Evolutionary conservation across 2,329 filamentous ascomycete species (phyloP), one percentile per base, ranked within the genome.

Genomic region (Diaporthe velutina): DNA sequence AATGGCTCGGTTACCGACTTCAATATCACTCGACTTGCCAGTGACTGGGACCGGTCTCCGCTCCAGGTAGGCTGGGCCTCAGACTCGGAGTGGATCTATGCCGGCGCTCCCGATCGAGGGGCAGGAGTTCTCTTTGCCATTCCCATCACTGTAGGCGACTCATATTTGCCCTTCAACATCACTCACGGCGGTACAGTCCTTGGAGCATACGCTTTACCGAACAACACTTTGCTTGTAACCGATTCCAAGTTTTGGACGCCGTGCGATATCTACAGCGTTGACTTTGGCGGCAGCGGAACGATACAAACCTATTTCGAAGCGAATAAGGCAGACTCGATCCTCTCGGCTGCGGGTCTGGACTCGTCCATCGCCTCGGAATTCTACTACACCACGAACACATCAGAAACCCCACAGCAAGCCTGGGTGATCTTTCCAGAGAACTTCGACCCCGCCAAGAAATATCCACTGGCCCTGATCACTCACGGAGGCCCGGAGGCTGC

Each of bases 331-430:
- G 64, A 67, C 40, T 45, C 64, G 1, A 38, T 67, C 45, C 64
- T 67, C 33, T 35, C 45, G 3, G 45, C 45, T 1, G 64, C 30
- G 12, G 64, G 64, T 13, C 45, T 67, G 28, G 45, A 67, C 45
- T 67, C 64, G 8, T 67, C 64, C 25, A 50, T 52, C 64, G 64
- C 48, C 30, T 67, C 64, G 30, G 64, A 67, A 17, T 67, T 67
- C 40, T 50, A 67, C 45, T 67, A 67, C 64, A 67, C 45, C 17
- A 50, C 64, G 9, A 67, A 67, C 64, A 67, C 64, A 9, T 67
- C 64, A 25, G 28, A 67, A 8, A 40, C 38, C 9, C 30, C 52
- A 12, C 64, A 67, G 30, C 45, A 67, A 1, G 64, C 28, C 0
- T 67, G 64, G 40, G 64, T 67, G 6, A 45, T 67, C 28, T 67